phyloP scores from a whole-genome alignment of 2,329 filamentous ascomycete genomes.

The Bimuria novae-zelandiae region DNA sequence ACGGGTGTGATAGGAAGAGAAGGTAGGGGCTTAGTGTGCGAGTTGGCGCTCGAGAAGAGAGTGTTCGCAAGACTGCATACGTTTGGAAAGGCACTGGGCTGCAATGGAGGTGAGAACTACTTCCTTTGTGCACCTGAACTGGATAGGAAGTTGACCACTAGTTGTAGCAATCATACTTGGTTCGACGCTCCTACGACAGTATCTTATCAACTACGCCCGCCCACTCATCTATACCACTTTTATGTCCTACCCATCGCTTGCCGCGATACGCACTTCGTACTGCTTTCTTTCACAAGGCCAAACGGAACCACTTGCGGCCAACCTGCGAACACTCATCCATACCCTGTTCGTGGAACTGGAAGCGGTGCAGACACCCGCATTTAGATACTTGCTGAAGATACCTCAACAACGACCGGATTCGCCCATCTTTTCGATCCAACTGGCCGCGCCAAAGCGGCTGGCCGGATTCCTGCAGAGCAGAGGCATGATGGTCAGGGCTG shows the following conservation, averaged over 20 bases:
- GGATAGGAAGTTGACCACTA: slow-evolving; percentile 1
- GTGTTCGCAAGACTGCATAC: slow-evolving; percentile 66
- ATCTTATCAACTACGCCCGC: slow-evolving; percentile 46
- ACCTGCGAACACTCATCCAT: slow-evolving; percentile 30
- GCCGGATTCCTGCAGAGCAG: slow-evolving; percentile 32
- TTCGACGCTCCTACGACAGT: slow-evolving; percentile 34
- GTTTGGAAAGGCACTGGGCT: slow-evolving; percentile 70
- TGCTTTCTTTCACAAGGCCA: slow-evolving; percentile 26
- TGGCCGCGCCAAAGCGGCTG: slow-evolving; percentile 32
- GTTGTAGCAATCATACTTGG: slow-evolving; percentile 38
- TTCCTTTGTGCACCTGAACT: slow-evolving; percentile 1
- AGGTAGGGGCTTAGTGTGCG: slow-evolving; percentile 62
- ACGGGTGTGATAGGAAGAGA: slow-evolving; percentile 62
- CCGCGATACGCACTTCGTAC: slow-evolving; percentile 46
- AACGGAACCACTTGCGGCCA: slow-evolving; percentile 25
- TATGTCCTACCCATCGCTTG: slow-evolving; percentile 48
- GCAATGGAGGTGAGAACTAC: slow-evolving; percentile 66
- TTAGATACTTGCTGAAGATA: slow-evolving; percentile 22
- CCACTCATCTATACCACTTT: slow-evolving; percentile 51
- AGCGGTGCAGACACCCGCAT: slow-evolving; percentile 14
- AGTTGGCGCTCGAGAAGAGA: slow-evolving; percentile 57
- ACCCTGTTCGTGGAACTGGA: slow-evolving; percentile 26
- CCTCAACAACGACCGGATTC: slow-evolving; percentile 33
- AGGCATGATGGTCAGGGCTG: slow-evolving; percentile 43
- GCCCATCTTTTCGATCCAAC: slow-evolving; percentile 41